phyloP scores from a whole-genome alignment of 2,329 filamentous ascomycete species.

The Didymella pomorum region DNA sequence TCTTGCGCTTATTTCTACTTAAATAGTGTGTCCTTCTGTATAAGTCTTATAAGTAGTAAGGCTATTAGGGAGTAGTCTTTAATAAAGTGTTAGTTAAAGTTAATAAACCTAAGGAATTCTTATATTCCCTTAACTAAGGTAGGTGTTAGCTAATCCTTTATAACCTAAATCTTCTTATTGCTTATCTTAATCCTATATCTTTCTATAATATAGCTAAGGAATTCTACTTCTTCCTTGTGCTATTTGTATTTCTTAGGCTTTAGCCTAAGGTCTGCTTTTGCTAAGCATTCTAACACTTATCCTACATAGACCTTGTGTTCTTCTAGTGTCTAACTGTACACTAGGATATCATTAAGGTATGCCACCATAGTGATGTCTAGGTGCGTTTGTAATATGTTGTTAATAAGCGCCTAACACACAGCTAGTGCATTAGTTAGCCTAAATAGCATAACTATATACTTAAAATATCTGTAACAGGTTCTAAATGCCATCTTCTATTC shows the following conservation, averaged over 20 bases:
- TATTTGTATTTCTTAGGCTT: not conserved
- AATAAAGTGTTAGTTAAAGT: not conserved
- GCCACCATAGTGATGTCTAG: not conserved
- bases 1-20: no score
- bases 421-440: constrained; percentile 1
- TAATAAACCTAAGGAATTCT: not conserved
- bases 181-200: not conserved
- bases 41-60: not conserved
- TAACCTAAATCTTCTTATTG: no score
- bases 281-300: not conserved
- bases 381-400: not conserved
- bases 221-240: not conserved
- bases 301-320: not conserved
- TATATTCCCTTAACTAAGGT: no score
- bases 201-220: not conserved
- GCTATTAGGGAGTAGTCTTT: not conserved
- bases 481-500: constrained; percentile 1
- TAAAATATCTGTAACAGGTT: not conserved
- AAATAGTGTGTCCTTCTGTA: not conserved
- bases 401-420: not conserved
- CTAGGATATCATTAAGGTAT: constrained; percentile 1
- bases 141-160: no score
- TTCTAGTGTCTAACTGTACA: not conserved
- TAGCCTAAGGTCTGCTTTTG: not conserved
- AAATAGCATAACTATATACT: constrained; percentile 1